Conservation (phyloP, 257 asterid species). For the Phtheirospermum japonicum region DNA sequence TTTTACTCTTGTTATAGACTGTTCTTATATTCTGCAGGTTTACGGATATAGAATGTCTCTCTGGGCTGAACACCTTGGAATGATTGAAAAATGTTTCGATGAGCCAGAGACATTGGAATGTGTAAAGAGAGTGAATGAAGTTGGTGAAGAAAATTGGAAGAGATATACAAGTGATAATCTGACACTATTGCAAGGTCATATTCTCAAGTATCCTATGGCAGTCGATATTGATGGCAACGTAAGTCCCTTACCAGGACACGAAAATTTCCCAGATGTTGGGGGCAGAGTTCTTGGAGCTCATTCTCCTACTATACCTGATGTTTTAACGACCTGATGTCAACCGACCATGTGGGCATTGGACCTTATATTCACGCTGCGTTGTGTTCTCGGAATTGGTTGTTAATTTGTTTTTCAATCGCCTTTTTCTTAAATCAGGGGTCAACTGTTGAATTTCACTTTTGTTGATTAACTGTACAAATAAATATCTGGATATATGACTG, state of each 20-base stretch:
- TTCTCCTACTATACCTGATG: slow-evolving; percentile 63
- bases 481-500: no score
- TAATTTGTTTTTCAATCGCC: not conserved
- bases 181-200: slow-evolving; percentile 64
- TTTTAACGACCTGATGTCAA: slow-evolving; percentile 55
- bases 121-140: slow-evolving; percentile 56
- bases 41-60: slow-evolving; percentile 85
- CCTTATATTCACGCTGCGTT: not conserved
- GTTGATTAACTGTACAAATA: not conserved
- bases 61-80: slow-evolving; percentile 91
- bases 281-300: slow-evolving; percentile 75
- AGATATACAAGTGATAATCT: slow-evolving; percentile 45
- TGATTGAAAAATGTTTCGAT: slow-evolving; percentile 43
- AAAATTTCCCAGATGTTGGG: slow-evolving; percentile 79
- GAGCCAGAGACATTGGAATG: slow-evolving; percentile 65
- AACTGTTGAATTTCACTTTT: slow-evolving; percentile 18
- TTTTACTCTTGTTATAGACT: not conserved
- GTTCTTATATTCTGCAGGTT: slow-evolving; percentile 37
- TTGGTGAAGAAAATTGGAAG: slow-evolving; percentile 68
- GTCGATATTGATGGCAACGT: slow-evolving; percentile 63
- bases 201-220: slow-evolving; percentile 73
- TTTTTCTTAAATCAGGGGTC: not conserved
- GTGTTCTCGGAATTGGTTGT: slow-evolving; percentile 10
- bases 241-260: slow-evolving; percentile 57
- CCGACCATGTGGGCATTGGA: not conserved